Evolutionary conservation across 805 yeast species (phyloP).

Genomic region (Wickerhamomyces sydowiorum): DNA sequence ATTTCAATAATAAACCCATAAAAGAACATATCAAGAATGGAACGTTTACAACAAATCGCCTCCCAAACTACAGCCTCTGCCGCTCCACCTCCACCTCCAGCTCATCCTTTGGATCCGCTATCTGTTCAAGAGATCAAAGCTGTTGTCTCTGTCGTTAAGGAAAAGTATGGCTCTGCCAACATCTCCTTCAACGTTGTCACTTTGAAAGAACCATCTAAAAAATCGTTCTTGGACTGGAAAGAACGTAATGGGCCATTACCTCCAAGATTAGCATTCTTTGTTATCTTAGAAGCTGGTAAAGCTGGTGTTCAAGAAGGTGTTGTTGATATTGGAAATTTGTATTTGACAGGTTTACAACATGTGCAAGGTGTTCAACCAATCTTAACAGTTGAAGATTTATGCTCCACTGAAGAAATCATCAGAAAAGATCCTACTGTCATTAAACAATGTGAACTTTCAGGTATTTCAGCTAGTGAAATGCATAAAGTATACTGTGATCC

Average conservation of each 20-base stretch:
- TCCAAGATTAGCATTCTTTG: slow-evolving; percentile 63
- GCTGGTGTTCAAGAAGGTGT: slow-evolving; percentile 68
- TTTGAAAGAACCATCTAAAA: slow-evolving; percentile 65
- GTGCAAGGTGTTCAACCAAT: slow-evolving; percentile 68
- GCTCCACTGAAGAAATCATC: slow-evolving; percentile 55
- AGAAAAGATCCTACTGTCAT: slow-evolving; percentile 68
- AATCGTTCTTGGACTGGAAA: slow-evolving; percentile 58
- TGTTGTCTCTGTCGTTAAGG: slow-evolving; percentile 47
- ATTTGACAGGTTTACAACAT: slow-evolving; percentile 40
- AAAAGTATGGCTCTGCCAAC: slow-evolving; percentile 36
- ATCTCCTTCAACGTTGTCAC: slow-evolving; percentile 65
- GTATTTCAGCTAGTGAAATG: slow-evolving; percentile 48
- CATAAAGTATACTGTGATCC: slow-evolving; percentile 57
- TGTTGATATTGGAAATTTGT: slow-evolving; percentile 47
- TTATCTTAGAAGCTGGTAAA: slow-evolving; percentile 51
- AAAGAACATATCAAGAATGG: slow-evolving; percentile 37
- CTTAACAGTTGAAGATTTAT: slow-evolving; percentile 63
- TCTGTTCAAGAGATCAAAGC: slow-evolving; percentile 56
- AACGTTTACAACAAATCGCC: slow-evolving; percentile 61
- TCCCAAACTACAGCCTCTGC: slow-evolving; percentile 52
- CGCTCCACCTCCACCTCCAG: slow-evolving; percentile 48
- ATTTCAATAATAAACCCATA: no score
- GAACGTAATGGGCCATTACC: slow-evolving; percentile 57
- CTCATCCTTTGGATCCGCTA: slow-evolving; percentile 70
- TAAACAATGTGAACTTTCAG: slow-evolving; percentile 65